Evolutionary conservation across 208 protist genomes (phyloP), one percentile per base, ranked within the genome.

Genomic region (Vickermania ingenoplastis): DNA sequence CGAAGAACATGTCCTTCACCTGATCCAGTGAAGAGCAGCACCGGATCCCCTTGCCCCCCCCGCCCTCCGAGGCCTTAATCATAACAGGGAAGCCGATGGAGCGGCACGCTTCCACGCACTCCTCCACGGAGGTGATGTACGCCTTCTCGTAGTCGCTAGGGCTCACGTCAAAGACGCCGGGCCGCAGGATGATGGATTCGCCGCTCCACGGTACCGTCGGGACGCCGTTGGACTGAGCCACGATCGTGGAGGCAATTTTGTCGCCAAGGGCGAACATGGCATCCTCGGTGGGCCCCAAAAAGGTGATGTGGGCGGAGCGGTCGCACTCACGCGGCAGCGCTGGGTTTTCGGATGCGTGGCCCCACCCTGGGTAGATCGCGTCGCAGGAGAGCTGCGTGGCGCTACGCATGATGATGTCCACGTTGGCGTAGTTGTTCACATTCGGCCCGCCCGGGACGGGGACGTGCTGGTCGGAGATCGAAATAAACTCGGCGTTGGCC

Each of bases 391-490:
- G 81, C 59, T 92, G 79, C 61, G 95, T 59, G n/a, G 97, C 97
- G 14, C 97, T 94, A 59, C 98, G 91, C 55, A 99, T 94, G 66
- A 99, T 99, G 29, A 98, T 81, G 54, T 97, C 88, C 7, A 99
- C 97, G 79, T 99, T 99, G 58, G 95, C 96, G 79, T 99, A 99
- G 84, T 99, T 99, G 85, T 99, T 98, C 51, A 80, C 83, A 75
- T 98, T 99, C 3, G 81, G 73, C 14, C 97, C 98, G n/a, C 97
- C 98, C 2, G 97, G 95, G 0, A 99, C 97, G 24, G 82, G 67
- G 29, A 97, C 77, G 58, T 92, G 72, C 50, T 97, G 73, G 63
- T 99, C 95, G 1, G 97, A 96, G 65, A 99, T 83, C 51, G 91
- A 86, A 61, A 99, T 98, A 73, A 98, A 99, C 79, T 99, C 97